Evolutionary conservation across 768 basidiomycete species (phyloP), one percentile per base, ranked within the genome.

Genomic region (Suillus weaverae): DNA sequence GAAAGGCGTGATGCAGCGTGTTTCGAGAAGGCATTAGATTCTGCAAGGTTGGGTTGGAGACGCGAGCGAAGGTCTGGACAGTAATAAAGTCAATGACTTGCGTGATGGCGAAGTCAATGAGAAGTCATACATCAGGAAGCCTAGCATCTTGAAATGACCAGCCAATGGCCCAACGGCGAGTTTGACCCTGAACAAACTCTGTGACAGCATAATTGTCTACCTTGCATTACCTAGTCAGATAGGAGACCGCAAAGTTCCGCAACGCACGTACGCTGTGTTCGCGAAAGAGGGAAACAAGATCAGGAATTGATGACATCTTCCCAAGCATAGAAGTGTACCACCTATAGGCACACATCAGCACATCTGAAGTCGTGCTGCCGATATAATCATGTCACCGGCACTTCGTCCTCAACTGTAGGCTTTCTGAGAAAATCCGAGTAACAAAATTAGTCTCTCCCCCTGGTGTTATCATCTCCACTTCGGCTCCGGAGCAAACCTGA

Each of bases 261-360:
- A 32, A 62, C 10, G 32, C 8, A 62, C 79, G 22, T 65, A 87
- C 89, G 44, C 78, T 72, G 11, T 80, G 62, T 16, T 74, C 68
- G 41, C 82, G 82, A 26, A 97, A 77, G 1, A 82, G 73, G 2
- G 78, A 78, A 0, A 94, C 85, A 8, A 98, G 76, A 4, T 84
- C 76, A 0, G 76, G 73, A 2, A 98, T 81, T 3, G 94, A 94
- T 0, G 91, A 85, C 74, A 90, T 80, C 70, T 94, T 97, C 4
- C 97, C 97, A 0, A 98, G 82, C 85, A 98, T 90, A 5, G 93
- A 94, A 0, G 96, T 95, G 70, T 88, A 98, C 97, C 96, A 98
- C 53, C 93, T 92, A 57, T 60, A 59, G 26, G 14, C 6, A 32
- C 6, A 11, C 11, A 26, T 54, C 39, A 54, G 41, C 35, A 32